These are phyloP conservation scores for Phyllosticta citriasiana DNA, from an alignment of 2,329 filamentous ascomycete genomes.

Conservation along the genomic window DNA sequence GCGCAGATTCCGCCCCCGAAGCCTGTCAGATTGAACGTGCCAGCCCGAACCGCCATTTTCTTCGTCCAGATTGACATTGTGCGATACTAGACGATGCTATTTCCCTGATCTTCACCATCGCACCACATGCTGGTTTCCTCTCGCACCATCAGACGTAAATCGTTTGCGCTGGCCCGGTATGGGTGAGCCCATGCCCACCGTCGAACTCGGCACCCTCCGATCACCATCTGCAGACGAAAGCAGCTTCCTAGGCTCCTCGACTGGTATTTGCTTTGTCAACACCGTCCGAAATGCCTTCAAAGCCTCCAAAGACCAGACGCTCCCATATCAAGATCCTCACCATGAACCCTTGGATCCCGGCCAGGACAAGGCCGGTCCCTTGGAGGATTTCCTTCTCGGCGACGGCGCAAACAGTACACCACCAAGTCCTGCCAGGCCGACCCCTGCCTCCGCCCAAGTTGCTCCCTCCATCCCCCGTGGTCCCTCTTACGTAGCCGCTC, in stretches of 20 bases:
- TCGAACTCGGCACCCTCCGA: constrained; percentile 7
- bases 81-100: not conserved
- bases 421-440: not conserved
- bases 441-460: not conserved
- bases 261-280: constrained; percentile 10
- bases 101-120: not conserved
- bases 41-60: not conserved
- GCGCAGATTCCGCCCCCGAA: not conserved
- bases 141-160: not conserved
- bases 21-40: not conserved
- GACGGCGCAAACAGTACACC: not conserved
- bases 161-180: constrained; percentile 1
- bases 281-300: constrained; percentile 10
- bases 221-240: constrained; percentile 3
- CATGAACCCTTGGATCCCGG: not conserved
- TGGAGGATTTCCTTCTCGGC: constrained; percentile 9
- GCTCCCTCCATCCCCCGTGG: constrained; percentile 1
- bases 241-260: constrained; percentile 8
- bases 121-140: not conserved
- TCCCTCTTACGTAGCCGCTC: constrained; percentile 6
- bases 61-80: not conserved
- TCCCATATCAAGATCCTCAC: not conserved
- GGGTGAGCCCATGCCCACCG: constrained; percentile 6
- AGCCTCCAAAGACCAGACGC: constrained; percentile 1
- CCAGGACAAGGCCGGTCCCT: constrained; percentile 4